phyloP scores from a whole-genome alignment of 2,329 filamentous ascomycete species.

The Ophiosphaerella herpotricha region DNA sequence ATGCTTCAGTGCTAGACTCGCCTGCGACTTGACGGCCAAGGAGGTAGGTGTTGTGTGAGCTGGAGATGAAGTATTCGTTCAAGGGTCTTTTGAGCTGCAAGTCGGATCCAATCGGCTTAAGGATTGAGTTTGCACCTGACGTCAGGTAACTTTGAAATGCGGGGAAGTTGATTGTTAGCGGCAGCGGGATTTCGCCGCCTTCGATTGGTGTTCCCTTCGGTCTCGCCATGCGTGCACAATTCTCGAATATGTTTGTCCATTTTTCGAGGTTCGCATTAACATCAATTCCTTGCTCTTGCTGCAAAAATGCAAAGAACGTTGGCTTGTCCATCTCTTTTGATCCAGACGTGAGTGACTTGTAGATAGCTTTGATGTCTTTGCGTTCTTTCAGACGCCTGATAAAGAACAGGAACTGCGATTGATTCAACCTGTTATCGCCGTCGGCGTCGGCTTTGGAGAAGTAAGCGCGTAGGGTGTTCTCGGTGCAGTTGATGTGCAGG shows the following conservation, averaged over 20 bases:
- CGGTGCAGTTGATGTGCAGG: constrained; percentile 88
- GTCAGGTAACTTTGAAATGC: constrained; percentile 67
- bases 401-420: constrained; percentile 81
- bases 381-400: constrained; percentile 81
- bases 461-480: constrained; percentile 71
- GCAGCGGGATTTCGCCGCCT: constrained; percentile 45
- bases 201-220: constrained; percentile 49
- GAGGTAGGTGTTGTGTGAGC: constrained; percentile 97
- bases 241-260: constrained; percentile 76
- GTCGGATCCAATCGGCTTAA: constrained; percentile 64
- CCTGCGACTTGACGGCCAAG: constrained; percentile 88
- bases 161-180: constrained; percentile 72
- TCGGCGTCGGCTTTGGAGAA: constrained; percentile 75
- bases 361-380: constrained; percentile 78
- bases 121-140: constrained; percentile 64
- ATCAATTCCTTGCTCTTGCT: constrained; percentile 74
- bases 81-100: constrained; percentile 78
- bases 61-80: constrained; percentile 98
- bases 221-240: constrained; percentile 57
- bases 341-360: constrained; percentile 62
- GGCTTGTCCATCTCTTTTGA: constrained; percentile 68
- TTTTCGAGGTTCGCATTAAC: constrained; percentile 66
- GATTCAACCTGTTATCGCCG: constrained; percentile 70
- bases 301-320: constrained; percentile 78
- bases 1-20: constrained; percentile 90